Conservation (phyloP, 805 yeast species). For the Osmozyma mogii region DNA sequence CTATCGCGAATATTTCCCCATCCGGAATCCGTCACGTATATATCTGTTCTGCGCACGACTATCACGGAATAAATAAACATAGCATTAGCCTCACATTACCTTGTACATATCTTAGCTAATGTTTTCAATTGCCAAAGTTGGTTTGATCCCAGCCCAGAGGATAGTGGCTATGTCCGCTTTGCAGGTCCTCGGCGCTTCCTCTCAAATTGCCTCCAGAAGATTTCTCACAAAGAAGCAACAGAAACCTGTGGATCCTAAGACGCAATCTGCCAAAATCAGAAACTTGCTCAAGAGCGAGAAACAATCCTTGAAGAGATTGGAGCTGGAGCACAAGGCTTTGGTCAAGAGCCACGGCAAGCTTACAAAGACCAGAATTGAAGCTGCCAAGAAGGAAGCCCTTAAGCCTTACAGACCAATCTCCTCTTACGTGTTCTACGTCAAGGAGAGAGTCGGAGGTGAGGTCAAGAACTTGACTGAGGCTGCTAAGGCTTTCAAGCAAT, state of each 20-base stretch:
- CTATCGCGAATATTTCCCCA: no score
- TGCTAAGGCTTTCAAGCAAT: conserved; percentile 18
- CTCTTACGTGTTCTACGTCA: conserved; percentile 18
- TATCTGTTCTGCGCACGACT: neutral
- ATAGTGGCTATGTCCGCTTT: neutral
- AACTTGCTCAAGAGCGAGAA: conserved; percentile 1
- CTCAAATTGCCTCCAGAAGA: neutral
- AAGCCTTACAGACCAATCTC: conserved; percentile 17
- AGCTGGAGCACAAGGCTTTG: neutral
- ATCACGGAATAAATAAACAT: neutral
- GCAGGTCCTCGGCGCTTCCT: neutral
- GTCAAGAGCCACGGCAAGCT: neutral
- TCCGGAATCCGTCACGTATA: no score
- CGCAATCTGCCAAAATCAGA: no score
- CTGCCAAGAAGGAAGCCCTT: conserved; percentile 14
- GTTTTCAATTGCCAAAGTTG: no score
- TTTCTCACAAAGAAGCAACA: conserved; percentile 10
- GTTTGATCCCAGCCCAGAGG: no score
- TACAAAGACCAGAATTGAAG: conserved; percentile 5
- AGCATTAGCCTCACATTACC: no score
- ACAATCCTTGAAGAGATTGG: neutral
- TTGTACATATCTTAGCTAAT: no score
- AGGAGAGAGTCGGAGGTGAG: conserved; percentile 11
- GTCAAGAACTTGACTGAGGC: conserved; percentile 12
- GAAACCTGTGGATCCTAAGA: conserved; percentile 5